A percentile compares a stretch with the other conserved stretches of the same genome.
Conservation (phyloP, 306 rosid species). For the Cicer bijugum region DNA sequence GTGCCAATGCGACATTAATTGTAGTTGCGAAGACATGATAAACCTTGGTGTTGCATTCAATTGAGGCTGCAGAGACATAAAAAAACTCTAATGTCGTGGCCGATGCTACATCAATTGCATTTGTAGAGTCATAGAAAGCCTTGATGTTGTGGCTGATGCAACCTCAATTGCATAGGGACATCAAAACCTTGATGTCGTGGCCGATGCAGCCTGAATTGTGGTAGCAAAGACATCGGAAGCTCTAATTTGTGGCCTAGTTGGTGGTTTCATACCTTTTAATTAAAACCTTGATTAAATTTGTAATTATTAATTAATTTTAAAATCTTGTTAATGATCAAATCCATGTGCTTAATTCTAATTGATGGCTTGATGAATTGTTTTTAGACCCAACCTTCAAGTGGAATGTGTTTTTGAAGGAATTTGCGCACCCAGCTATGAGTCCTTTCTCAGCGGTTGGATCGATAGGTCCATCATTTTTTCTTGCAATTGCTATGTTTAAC, state of each 20-base stretch:
- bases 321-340: neutral
- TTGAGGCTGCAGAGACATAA: too few species aligned
- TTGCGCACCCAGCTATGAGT: constrained; percentile 69
- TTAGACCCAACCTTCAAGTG: constrained; percentile 77
- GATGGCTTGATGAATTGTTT: constrained; percentile 28
- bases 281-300: neutral
- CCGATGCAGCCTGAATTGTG: neutral
- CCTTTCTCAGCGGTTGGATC: constrained; percentile 50
- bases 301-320: neutral
- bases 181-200: neutral
- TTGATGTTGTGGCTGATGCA: neutral
- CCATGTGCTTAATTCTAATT: neutral
- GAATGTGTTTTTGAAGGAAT: constrained; percentile 72
- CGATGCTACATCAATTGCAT: too few species aligned
- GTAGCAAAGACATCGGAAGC: neutral
- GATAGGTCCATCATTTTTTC: constrained; percentile 73
- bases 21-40: too few species aligned
- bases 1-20: too few species aligned
- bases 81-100: too few species aligned
- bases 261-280: neutral
- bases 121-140: too few species aligned
- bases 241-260: too few species aligned
- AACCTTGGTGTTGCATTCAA: too few species aligned
- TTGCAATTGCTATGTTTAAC: constrained; percentile 84
- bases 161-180: neutral